Percentiles rank a stretch among this genome's conserved stretches.
Evolutionary conservation across 2,329 filamentous ascomycete genomes (phyloP).

Genomic region (Nectriaceae sp.): DNA sequence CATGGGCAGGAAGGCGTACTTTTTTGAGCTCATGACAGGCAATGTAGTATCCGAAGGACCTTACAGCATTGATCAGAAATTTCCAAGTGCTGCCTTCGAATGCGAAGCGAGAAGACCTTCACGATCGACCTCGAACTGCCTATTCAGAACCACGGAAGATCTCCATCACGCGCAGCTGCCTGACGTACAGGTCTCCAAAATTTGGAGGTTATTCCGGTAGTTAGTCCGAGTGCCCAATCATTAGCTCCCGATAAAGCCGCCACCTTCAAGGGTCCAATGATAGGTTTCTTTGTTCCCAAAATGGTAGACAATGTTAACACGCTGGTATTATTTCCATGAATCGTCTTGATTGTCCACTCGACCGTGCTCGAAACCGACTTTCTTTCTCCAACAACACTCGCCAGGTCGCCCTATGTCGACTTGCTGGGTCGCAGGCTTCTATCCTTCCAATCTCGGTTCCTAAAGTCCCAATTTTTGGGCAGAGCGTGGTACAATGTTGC

Average conservation of each 20-base stretch:
- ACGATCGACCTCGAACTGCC: neutral
- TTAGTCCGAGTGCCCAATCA: constrained; percentile 25
- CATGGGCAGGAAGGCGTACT: constrained; percentile 69
- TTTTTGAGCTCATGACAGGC: constrained; percentile 53
- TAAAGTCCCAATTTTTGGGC: constrained; percentile 10
- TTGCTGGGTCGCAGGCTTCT: neutral
- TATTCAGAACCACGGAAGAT: neutral
- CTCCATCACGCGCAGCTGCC: constrained; percentile 10
- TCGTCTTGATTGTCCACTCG: neutral
- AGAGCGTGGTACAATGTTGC: constrained; percentile 48
- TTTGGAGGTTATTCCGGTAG: constrained; percentile 24
- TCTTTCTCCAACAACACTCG: neutral
- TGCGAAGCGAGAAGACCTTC: neutral
- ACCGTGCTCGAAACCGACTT: constrained; percentile 2
- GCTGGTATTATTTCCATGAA: constrained; percentile 31
- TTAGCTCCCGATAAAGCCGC: constrained; percentile 19
- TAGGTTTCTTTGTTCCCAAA: constrained; percentile 19
- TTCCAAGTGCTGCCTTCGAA: neutral
- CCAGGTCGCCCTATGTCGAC: too few relatives aligned
- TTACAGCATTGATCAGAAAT: neutral
- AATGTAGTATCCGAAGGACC: neutral
- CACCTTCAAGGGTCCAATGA: constrained; percentile 16
- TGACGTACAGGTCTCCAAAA: constrained; percentile 6
- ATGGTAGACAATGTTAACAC: constrained; percentile 35
- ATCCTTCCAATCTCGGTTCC: constrained; percentile 7